A percentile compares a stretch with the other conserved stretches of the same genome.
phyloP scores from a whole-genome alignment of 805 yeast genomes.

The Kodamaea laetipori region DNA sequence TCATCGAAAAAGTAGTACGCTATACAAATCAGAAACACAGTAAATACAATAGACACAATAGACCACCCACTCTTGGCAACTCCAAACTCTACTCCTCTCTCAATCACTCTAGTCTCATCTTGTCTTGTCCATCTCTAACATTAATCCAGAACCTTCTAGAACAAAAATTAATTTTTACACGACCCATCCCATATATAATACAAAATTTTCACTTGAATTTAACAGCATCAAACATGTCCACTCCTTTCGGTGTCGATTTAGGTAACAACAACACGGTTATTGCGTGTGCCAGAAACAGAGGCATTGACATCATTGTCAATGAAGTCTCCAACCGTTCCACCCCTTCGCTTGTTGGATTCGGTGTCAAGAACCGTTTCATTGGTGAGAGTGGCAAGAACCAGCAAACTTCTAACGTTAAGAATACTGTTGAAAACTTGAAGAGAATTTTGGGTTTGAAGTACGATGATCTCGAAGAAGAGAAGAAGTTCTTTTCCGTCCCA shows the following conservation, averaged over 20 bases:
- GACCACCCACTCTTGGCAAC: too few relatives aligned
- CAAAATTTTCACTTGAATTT: neutral
- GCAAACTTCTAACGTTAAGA: conserved; percentile 94
- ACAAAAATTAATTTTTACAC: conserved; percentile 11
- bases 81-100: neutral
- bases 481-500: conserved; percentile 70
- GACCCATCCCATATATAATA: conserved; percentile 12
- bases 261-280: conserved; percentile 93
- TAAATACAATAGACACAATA: too few relatives aligned
- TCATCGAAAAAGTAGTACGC: too few relatives aligned
- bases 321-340: conserved; percentile 98
- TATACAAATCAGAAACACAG: too few relatives aligned
- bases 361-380: conserved; percentile 81
- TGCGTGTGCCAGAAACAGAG: conserved; percentile 96
- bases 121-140: neutral
- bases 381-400: conserved; percentile 97
- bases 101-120: neutral
- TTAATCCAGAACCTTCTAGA: conserved; percentile 28
- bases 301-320: conserved; percentile 96
- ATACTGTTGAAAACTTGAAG: conserved; percentile 93
- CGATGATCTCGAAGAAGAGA: conserved; percentile 69
- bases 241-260: conserved; percentile 96
- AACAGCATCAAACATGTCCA: conserved; percentile 58
- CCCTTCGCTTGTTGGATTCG: conserved; percentile 89
- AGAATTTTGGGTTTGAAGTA: conserved; percentile 82